Base-by-base conservation (phyloP, 495 filamentous ascomycete genomes). In the Acidomyces sp. region DNA sequence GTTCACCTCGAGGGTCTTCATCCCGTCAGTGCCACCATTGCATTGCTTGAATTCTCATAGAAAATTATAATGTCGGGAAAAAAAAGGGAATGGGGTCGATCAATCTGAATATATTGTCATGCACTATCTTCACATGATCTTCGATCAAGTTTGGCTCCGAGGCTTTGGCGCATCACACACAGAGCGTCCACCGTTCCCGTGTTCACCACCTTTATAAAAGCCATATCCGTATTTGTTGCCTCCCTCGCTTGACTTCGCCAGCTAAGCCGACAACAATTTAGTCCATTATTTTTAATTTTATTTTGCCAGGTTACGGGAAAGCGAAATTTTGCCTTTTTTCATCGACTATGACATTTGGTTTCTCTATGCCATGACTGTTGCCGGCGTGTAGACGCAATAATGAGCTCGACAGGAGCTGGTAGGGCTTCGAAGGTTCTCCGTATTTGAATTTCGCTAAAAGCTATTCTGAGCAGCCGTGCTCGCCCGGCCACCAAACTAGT, bases 371-470 rank as follows among this genome's bases (percentile, higher is more conserved):
- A n/a, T n/a, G n/a, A n/a, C n/a, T n/a, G n/a, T n/a, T n/a, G n/a
- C n/a, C n/a, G n/a, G n/a, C n/a, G n/a, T n/a, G n/a, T n/a, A n/a
- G n/a, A n/a, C n/a, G 25, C 29, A 43, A 48, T 7, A 47, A 37
- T 7, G 34, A 24, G 16, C 60, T 33, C 10, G 57, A 49, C 9
- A 73, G 47, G 1, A 67, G 72, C 0, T 37, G 35, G 43, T 72
- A 75, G 4, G 69, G 69, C 49, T 72, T 59, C 70, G 69, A 73
- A 38, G 73, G 71, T 41, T 75, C 71, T 51, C 72, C 69, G 63
- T 68, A 73, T 0, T 55, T 58, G 12, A 74, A 55, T 11, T 9
- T 67, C 59, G 5, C 30, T 40, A 18, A 68, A 69, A 0, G 69
- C 68, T 54, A 74, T 72, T 10, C 57, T 60, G 12, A 73, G 58